Base-by-base conservation (phyloP, 306 rosid species). In the Urtica urens region DNA sequence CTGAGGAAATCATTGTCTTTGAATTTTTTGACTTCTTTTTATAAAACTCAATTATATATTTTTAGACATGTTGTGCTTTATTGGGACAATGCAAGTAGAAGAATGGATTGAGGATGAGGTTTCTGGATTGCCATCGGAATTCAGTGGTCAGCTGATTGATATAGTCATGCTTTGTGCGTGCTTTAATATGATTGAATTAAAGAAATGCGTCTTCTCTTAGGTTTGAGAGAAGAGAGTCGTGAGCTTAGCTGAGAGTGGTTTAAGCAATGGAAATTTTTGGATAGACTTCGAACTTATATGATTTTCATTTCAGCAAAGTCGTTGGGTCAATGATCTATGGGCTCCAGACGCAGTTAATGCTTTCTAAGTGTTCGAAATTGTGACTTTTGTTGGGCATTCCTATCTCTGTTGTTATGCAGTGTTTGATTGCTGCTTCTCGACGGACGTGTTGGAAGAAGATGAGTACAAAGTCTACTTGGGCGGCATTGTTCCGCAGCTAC, bases 341-440 rank as follows among this genome's bases (percentile, higher is more conserved):
- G 39, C 14, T 35, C 39, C 3, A n/a, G n/a, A n/a, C n/a, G n/a
- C n/a, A n/a, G n/a, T n/a, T n/a, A n/a, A 2, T 35, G 39, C 39
- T 35, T 15, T 35, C 39, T n/a, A n/a, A n/a, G n/a, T n/a, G n/a
- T 28, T 28, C 33, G 10, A 28, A 28, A 10, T 28, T 4, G 10
- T 28, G 10, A 10, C 33, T 4, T n/a, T 25, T 35, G 0, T 2
- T 54, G 40, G 35, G 20, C 23, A 21, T 30, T 16, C 19, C 20
- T 27, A 20, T 12, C 29, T 13, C 39, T 19, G n/a, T n/a, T n/a
- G n/a, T n/a, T n/a, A 20, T 57, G 40, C 74, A 90, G 99, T 90
- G 69, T 90, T 90, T 64, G 95, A 90, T 64, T 92, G 95, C 62
- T 92, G 99, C 77, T 92, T 92, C 85, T 92, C 96, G 60, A 60